phyloP scores from a whole-genome alignment of 2,329 filamentous ascomycete species.

The Xylariales sp. region DNA sequence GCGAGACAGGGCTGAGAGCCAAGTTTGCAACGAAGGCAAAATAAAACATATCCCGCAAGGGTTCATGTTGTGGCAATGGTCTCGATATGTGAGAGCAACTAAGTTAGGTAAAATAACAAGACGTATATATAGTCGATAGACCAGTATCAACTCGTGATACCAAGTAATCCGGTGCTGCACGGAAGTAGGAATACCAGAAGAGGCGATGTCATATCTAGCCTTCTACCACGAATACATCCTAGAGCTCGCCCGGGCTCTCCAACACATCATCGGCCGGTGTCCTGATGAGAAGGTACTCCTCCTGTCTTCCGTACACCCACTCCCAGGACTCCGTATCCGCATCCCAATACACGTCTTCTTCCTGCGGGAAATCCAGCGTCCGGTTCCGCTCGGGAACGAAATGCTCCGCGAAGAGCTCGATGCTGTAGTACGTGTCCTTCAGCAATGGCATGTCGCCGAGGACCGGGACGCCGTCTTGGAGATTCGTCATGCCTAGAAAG shows the following conservation, averaged over 20 bases:
- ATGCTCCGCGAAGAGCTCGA: conserved; percentile 62
- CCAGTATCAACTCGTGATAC: background rate
- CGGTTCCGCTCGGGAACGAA: conserved; percentile 58
- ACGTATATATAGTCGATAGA: conserved; percentile 8
- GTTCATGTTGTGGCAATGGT: background rate
- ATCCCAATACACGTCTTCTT: conserved; percentile 63
- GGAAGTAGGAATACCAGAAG: background rate
- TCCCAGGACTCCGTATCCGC: conserved; percentile 55
- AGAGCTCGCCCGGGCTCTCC: conserved; percentile 38
- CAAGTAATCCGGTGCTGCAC: background rate
- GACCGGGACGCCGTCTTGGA: conserved; percentile 60
- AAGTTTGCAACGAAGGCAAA: background rate
- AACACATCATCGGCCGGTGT: conserved; percentile 37
- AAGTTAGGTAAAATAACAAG: background rate
- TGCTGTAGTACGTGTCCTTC: conserved; percentile 61
- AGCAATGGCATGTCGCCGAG: conserved; percentile 60
- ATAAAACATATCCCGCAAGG: background rate
- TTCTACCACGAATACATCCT: background rate
- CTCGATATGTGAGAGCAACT: background rate
- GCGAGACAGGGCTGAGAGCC: background rate
- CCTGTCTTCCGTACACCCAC: conserved; percentile 62
- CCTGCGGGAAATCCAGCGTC: conserved; percentile 60
- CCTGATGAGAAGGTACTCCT: conserved; percentile 56
- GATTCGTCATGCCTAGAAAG: conserved; percentile 60
- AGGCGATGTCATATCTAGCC: background rate